Evolutionary conservation across 163 green algal species (phyloP).

Genomic region (Scenedesmus sp.): DNA sequence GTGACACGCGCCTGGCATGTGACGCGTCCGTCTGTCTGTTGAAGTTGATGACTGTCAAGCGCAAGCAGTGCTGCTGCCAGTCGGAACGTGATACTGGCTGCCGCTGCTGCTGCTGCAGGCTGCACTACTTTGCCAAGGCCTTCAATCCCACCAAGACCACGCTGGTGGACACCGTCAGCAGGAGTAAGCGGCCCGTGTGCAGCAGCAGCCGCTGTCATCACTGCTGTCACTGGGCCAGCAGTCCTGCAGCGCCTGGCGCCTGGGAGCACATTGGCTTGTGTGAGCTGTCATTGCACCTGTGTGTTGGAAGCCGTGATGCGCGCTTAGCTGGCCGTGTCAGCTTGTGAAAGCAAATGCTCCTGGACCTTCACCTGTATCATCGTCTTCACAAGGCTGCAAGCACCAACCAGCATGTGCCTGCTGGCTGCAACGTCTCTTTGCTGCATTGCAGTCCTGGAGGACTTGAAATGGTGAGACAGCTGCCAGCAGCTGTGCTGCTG

Average conservation of each 20-base stretch:
- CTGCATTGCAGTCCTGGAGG: slow-evolving; percentile 35
- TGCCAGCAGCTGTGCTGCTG: not conserved
- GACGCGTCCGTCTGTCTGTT: too few species aligned
- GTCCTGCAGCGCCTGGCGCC: not conserved
- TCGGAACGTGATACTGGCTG: not conserved
- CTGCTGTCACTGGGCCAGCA: not conserved
- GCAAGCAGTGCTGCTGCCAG: slow-evolving; percentile 42
- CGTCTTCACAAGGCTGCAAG: too few species aligned
- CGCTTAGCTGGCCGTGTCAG: not conserved
- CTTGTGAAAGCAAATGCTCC: not conserved
- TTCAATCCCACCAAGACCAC: slow-evolving; percentile 67
- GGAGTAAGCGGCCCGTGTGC: not conserved
- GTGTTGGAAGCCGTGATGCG: not conserved
- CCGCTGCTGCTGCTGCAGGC: slow-evolving; percentile 32
- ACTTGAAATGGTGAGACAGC: slow-evolving; percentile 42
- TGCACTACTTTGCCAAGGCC: slow-evolving; percentile 70
- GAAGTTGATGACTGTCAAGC: too few species aligned
- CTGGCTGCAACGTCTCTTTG: not conserved
- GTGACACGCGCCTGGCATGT: too few species aligned
- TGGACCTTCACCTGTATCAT: too few species aligned
- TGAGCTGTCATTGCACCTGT: not conserved
- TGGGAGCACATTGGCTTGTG: not conserved
- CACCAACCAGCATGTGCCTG: not conserved
- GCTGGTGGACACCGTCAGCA: slow-evolving; percentile 64
- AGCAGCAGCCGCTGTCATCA: not conserved